phyloP scores from a whole-genome alignment of 208 protist genomes.

The Leptomonas pyrrhocoris region DNA sequence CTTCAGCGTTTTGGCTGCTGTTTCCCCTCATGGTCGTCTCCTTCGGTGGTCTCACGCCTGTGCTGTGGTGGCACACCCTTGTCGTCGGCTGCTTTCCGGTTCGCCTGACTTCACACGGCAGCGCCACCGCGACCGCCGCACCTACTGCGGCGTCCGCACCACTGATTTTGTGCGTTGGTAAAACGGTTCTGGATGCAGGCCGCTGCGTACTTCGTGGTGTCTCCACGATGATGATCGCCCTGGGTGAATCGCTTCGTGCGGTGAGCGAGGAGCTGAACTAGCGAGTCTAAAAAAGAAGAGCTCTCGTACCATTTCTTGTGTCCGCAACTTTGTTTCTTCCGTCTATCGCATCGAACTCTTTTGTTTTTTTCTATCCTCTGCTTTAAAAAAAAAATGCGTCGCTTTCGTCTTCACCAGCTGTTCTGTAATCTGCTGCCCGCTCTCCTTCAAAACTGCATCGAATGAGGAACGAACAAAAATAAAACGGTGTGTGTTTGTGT shows the following conservation, averaged over 20 bases:
- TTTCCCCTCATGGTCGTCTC: constrained; percentile 11
- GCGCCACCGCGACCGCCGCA: not conserved
- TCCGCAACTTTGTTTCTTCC: not conserved
- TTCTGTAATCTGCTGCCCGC: no score
- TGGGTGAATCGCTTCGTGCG: not conserved
- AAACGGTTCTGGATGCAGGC: not conserved
- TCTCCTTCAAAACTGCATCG: no score
- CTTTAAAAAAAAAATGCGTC: no score
- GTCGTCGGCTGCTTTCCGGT: constrained; percentile 1
- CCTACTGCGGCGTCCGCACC: not conserved
- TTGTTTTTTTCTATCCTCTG: no score
- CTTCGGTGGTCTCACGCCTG: constrained; percentile 1
- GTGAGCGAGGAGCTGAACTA: constrained; percentile 5
- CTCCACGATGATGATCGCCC: constrained; percentile 2
- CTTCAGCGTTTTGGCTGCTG: constrained; percentile 3
- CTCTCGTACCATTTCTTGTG: no score
- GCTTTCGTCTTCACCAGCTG: no score
- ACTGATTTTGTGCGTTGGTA: constrained; percentile 3
- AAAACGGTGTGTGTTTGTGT: no score
- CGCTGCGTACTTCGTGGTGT: constrained; percentile 1
- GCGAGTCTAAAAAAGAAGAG: no score
- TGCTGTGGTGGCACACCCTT: not conserved
- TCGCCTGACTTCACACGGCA: not conserved
- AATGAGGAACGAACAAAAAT: no score
- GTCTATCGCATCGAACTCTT: not conserved